Percentiles rank a stretch among this genome's conserved stretches.
Evolutionary conservation across 306 rosid genomes (phyloP).

Genomic region (Albizia julibrissin): DNA sequence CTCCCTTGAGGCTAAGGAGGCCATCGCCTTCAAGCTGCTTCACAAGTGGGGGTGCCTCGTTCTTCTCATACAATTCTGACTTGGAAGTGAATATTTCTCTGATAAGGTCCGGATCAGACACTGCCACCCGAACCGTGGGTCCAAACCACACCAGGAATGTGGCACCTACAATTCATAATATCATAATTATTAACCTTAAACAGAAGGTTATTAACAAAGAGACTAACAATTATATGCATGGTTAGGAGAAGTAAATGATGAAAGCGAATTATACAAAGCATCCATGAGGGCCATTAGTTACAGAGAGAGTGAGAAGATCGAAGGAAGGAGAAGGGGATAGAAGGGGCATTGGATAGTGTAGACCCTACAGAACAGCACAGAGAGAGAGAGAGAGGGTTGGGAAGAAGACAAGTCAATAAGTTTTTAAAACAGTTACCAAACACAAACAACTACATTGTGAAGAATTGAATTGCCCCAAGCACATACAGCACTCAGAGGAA

Average conservation of each 20-base stretch:
- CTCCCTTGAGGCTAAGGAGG: conserved; percentile 89
- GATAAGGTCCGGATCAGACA: conserved; percentile 88
- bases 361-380: conserved; percentile 53
- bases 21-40: conserved; percentile 98
- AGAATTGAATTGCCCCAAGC: conserved; percentile 16
- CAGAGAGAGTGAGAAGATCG: conserved; percentile 37
- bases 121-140: conserved; percentile 75
- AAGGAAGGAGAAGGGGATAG: background rate
- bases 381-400: conserved; percentile 26
- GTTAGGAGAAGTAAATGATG: background rate
- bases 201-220: background rate
- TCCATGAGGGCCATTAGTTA: conserved; percentile 59
- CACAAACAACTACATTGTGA: conserved; percentile 52
- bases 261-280: conserved; percentile 1
- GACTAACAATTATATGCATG: background rate
- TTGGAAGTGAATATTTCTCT: conserved; percentile 86
- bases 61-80: conserved; percentile 83
- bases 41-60: conserved; percentile 92
- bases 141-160: conserved; percentile 97
- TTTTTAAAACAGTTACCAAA: conserved; percentile 54
- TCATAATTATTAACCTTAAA: background rate
- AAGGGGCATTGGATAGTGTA: conserved; percentile 54
- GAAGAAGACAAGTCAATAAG: conserved; percentile 71
- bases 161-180: conserved; percentile 44
- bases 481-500: too few relatives aligned